These are phyloP conservation scores for Rhizopus stolonifer DNA, from an alignment of 371 early-diverging fungal genomes.

Conservation along the genomic window DNA sequence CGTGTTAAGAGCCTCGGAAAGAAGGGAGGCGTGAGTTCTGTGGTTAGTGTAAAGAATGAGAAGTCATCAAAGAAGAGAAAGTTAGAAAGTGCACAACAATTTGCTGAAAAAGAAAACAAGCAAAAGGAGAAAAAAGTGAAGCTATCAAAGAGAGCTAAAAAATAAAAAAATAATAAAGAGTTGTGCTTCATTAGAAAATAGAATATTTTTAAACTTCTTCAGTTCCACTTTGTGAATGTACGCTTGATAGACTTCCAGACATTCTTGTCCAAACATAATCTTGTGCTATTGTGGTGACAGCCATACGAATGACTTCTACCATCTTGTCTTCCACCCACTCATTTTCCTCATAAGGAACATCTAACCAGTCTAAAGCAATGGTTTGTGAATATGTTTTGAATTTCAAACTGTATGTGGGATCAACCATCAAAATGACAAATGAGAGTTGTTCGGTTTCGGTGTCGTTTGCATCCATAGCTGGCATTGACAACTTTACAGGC, in stretches of 20 bases:
- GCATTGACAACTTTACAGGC: conserved; percentile 42
- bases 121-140: conserved; percentile 49
- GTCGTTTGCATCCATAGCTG: conserved; percentile 25
- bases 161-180: conserved; percentile 3
- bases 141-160: conserved; percentile 49
- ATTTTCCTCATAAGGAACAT: conserved; percentile 66
- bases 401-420: conserved; percentile 61
- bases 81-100: conserved; percentile 44
- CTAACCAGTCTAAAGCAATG: conserved; percentile 58
- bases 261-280: conserved; percentile 73
- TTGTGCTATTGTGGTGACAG: conserved; percentile 61
- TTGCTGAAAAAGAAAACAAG: conserved; percentile 55
- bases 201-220: conserved; percentile 9
- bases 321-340: conserved; percentile 72
- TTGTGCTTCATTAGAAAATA: no score
- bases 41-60: conserved; percentile 76
- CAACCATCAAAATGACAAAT: conserved; percentile 54
- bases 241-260: conserved; percentile 31
- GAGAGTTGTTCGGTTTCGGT: conserved; percentile 39
- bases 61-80: conserved; percentile 71
- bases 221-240: background rate
- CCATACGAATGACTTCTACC: conserved; percentile 55
- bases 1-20: conserved; percentile 56
- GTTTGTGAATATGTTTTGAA: conserved; percentile 63
- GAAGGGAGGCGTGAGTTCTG: conserved; percentile 53